Evolutionary conservation across 2,329 filamentous ascomycete species (phyloP), one percentile per base, ranked within the genome.

Genomic region (Botrytis aclada): DNA sequence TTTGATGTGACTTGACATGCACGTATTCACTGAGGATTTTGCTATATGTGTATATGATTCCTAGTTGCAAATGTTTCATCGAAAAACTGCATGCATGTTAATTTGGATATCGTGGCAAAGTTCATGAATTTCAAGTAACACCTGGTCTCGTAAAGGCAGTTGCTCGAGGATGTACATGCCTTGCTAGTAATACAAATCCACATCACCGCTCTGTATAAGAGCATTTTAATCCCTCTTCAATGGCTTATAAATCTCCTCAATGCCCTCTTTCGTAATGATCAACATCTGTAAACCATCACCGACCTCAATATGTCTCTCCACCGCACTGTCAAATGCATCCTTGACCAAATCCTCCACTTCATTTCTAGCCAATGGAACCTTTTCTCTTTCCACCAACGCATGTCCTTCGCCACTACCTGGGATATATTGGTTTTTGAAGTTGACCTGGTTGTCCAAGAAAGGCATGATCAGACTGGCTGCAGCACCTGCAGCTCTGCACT

Each of bases 371-470:
- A 98, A 84, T 69, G 93, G 92, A 80, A 90, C 86, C 74, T 88
- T 87, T 82, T 90, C 87, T 78, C 91, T 88, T 83, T 92, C 88
- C 85, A 92, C 85, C 79, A 98, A 85, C 71, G 90, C 91, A 83
- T 97, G 93, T 61, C 95, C 95, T 74, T 89, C 88, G 73, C 94
- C 94, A 79, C 93, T 95, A 64, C 92, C 93, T 18, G 95, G 94
- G 72, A 96, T 87, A 82, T 97, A 97, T 86, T 98, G 95, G 83
- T 99, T 99, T 89, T 98, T 99, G 87, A 95, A 95, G 86, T 98
- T 98, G 86, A 99, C 96, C 85, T 99, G 97, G 83, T 99, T 99
- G 84, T 99, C 96, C 81, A 99, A 85, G 87, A 99, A 99, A 1
- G 96, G 96, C 93, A 98, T 99, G 84, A 99, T 99, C 83, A 99